phyloP scores from a whole-genome alignment of 2,329 filamentous ascomycete genomes.

The Pyricularia grisea region DNA sequence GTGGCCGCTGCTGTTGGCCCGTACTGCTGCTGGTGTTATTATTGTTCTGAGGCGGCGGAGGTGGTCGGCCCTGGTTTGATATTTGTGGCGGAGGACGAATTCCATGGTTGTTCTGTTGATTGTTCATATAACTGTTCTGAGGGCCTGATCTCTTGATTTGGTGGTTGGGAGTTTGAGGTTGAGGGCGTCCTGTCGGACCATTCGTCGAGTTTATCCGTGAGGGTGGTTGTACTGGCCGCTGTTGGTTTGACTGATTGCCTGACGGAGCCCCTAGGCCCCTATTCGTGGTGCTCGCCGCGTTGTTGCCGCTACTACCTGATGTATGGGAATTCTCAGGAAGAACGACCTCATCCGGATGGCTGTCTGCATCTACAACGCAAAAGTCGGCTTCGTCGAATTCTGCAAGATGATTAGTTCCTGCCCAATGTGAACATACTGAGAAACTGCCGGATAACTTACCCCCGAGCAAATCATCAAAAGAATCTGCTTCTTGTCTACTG shows the following conservation, averaged over 20 bases:
- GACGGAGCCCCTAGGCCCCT: neutral
- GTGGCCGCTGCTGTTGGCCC: conserved; percentile 9
- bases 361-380: conserved; percentile 51
- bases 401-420: conserved; percentile 16
- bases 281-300: neutral
- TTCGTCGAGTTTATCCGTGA: neutral
- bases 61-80: conserved; percentile 12
- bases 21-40: conserved; percentile 6
- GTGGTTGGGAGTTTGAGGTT: conserved; percentile 26
- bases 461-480: conserved; percentile 42
- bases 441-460: conserved; percentile 22
- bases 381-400: conserved; percentile 74
- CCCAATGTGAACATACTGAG: neutral
- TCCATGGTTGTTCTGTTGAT: neutral
- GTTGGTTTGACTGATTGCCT: neutral
- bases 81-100: neutral
- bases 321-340: conserved; percentile 33
- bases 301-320: conserved; percentile 18
- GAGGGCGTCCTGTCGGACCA: conserved; percentile 15
- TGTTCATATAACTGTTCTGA: neutral
- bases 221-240: neutral
- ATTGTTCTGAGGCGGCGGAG: conserved; percentile 11
- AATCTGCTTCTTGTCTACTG: conserved; percentile 20
- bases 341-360: conserved; percentile 68
- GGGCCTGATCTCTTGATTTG: conserved; percentile 15